Evolutionary conservation across 2,329 filamentous ascomycete species (phyloP), one percentile per base, ranked within the genome.

Genomic region (Diaporthe citrichinensis): DNA sequence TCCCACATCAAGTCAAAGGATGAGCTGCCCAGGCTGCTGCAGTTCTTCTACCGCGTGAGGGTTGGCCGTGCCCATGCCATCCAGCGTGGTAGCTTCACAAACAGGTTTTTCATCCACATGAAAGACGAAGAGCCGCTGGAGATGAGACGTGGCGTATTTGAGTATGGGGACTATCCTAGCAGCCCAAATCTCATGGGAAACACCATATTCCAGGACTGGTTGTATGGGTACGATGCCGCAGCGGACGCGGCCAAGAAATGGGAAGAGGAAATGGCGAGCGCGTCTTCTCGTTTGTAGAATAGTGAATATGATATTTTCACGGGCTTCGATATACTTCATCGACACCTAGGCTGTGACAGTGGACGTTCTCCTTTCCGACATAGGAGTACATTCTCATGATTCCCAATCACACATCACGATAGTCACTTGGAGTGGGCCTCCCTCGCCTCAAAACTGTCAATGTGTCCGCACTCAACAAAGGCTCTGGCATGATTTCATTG

Each of bases 51-150:
- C 46, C n/a, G 44, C 36, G 46, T 67, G 44, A 61, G 74, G 36
- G 62, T 76, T 6, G 71, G 61, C 28, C 74, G 74, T n/a, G 74
- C 74, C 1, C 74, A 76, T 14, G 62, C 74, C 17, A 76, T 76
- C 20, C 74, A 76, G 36, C 61, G 71, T 4, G 74, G 74, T 3
- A 76, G 74, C 46, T 76, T 74, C 15, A 76, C 74, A 3, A 76
- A 76, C 31, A 41, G 74, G n/a, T 76, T 76, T 12, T 76, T 76
- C 28, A 76, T 76, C 36, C 74, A 76, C 55, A 76, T 76, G 74
- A 73, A 58, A 31, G 74, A 76, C 0, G 74, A 76, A 36, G 74
- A 76, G 71, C 57, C 68, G 20, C 55, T 76, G 39, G 65, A 49
- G 17, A 76, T 76, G 74, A 34, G 74, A 28, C 71, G 62, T 0